Evolutionary conservation across 2,329 filamentous ascomycete genomes (phyloP).

Genomic region (Colletotrichum liaoningense): DNA sequence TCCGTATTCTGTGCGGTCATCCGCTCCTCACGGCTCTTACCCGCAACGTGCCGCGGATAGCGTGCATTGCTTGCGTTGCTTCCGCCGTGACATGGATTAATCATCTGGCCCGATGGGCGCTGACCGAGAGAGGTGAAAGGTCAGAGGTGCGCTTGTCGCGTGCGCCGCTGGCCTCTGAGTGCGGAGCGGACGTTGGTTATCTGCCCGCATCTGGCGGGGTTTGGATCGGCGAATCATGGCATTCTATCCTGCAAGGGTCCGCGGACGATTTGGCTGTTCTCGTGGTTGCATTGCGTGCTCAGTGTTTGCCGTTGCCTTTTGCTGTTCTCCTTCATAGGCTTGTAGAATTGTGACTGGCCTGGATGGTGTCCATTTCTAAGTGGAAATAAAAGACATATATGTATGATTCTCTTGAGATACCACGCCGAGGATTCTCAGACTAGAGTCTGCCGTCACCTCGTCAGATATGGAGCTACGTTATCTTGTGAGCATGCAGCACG

Average conservation of each 20-base stretch:
- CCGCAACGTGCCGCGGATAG: background rate
- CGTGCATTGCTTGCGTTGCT: background rate
- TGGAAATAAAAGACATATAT: too few relatives aligned
- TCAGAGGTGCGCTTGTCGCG: constrained; percentile 9
- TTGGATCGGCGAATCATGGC: background rate
- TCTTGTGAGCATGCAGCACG: too few relatives aligned
- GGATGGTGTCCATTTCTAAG: too few relatives aligned
- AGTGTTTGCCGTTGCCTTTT: background rate
- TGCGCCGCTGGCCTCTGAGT: background rate
- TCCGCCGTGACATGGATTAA: background rate
- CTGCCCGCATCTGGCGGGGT: background rate
- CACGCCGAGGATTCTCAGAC: too few relatives aligned
- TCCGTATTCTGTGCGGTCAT: background rate
- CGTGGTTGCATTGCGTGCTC: background rate
- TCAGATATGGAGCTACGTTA: too few relatives aligned
- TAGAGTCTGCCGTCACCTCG: too few relatives aligned
- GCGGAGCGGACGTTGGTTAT: background rate
- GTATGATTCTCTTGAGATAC: too few relatives aligned
- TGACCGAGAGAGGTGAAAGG: background rate
- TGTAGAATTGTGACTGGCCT: too few relatives aligned
- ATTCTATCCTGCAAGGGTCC: background rate
- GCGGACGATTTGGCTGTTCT: background rate
- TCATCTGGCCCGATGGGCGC: background rate
- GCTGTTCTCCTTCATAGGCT: too few relatives aligned
- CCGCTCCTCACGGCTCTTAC: background rate